These are phyloP conservation scores for Akanthomyces uredinophilus DNA, from an alignment of 2,329 filamentous ascomycete genomes.

Conservation along the genomic window DNA sequence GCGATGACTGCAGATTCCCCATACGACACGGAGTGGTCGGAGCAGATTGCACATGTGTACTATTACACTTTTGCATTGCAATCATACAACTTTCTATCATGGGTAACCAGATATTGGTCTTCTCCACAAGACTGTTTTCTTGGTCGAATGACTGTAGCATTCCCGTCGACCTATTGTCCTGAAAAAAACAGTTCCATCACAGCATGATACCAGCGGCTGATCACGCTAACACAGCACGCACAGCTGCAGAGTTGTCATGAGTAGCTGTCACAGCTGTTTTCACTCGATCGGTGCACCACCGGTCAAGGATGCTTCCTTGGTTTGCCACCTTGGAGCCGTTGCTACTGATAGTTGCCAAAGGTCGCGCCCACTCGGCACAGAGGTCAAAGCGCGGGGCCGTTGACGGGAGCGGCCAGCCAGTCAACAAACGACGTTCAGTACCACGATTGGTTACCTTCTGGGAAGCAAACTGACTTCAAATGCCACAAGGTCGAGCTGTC, in stretches of 20 bases:
- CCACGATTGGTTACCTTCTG: not conserved
- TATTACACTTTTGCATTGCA: not conserved
- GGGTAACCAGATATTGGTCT: too few species aligned
- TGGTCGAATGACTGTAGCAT: not conserved
- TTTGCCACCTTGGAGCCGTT: not conserved
- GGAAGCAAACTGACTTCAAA: not conserved
- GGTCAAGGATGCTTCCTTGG: not conserved
- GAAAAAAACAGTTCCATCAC: not conserved
- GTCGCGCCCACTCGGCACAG: not conserved
- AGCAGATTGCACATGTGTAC: not conserved
- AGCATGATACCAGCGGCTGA: not conserved
- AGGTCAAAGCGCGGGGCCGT: conserved; percentile 4
- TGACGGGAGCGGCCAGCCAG: not conserved
- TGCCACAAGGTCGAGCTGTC: not conserved
- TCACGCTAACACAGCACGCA: not conserved
- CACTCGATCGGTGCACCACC: not conserved
- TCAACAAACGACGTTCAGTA: not conserved
- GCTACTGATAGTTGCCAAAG: not conserved
- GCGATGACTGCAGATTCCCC: not conserved
- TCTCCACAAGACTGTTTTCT: not conserved
- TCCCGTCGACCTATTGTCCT: not conserved
- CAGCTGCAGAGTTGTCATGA: too few species aligned
- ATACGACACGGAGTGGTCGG: too few species aligned
- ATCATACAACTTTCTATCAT: not conserved
- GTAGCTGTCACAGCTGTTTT: not conserved